Percentiles rank a stretch among this genome's conserved stretches.
Evolutionary conservation across 208 protist species (phyloP).

Genomic region (Novymonas esmeraldas): DNA sequence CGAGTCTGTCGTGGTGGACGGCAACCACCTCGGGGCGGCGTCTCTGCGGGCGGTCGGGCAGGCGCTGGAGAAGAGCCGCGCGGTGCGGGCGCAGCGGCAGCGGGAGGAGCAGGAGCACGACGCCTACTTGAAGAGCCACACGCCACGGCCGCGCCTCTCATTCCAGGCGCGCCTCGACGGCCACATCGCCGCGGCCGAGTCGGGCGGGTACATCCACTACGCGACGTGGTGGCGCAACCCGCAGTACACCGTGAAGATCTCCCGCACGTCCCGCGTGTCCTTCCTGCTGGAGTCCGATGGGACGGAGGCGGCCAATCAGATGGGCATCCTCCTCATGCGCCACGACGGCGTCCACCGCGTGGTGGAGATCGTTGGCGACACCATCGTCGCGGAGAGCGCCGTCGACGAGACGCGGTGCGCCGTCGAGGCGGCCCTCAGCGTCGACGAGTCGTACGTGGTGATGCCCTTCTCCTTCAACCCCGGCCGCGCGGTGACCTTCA

Average conservation of each 20-base stretch:
- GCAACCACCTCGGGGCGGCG: conserved; percentile 56
- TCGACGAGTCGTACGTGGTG: conserved; percentile 59
- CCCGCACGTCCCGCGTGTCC: conserved; percentile 42
- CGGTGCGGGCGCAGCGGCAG: conserved; percentile 12
- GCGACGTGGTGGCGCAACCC: conserved; percentile 88
- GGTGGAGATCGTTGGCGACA: conserved; percentile 40
- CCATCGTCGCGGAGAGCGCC: conserved; percentile 64
- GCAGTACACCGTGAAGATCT: conserved; percentile 72
- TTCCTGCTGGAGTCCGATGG: conserved; percentile 45
- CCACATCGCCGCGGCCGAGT: conserved; percentile 40
- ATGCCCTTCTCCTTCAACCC: conserved; percentile 88
- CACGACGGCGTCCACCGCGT: conserved; percentile 65
- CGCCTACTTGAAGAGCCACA: conserved; percentile 19
- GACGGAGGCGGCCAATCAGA: conserved; percentile 37
- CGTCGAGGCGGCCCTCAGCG: conserved; percentile 43
- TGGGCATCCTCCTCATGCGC: conserved; percentile 73
- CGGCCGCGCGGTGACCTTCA: conserved; percentile 51
- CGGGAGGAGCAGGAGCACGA: conserved; percentile 22
- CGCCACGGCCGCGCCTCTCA: not conserved
- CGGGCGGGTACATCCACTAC: conserved; percentile 81
- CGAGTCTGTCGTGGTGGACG: conserved; percentile 39
- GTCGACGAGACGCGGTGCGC: conserved; percentile 40
- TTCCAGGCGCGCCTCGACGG: conserved; percentile 44
- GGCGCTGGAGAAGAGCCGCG: conserved; percentile 20
- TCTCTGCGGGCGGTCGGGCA: conserved; percentile 22